Conservation (phyloP, 2,329 filamentous ascomycete genomes). For the Aureobasidium subglaciale region DNA sequence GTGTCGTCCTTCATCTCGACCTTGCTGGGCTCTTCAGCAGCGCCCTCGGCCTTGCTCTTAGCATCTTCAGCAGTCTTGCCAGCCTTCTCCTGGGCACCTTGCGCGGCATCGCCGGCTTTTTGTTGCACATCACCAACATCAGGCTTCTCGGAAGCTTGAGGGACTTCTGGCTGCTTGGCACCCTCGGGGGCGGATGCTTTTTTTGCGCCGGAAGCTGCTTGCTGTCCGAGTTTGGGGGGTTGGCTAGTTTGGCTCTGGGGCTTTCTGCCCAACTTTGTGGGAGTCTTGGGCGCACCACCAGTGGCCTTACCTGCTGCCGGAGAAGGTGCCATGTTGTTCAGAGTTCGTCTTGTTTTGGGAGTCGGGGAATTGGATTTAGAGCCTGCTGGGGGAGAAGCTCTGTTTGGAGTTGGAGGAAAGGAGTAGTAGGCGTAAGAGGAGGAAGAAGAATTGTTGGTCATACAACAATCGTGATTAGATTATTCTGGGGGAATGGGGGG, state of each 20-base stretch:
- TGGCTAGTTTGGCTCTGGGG: slow-evolving; percentile 31
- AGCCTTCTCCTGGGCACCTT: slow-evolving; percentile 22
- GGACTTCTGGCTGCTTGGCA: slow-evolving; percentile 20
- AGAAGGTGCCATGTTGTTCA: slow-evolving; percentile 41
- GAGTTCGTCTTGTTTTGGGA: slow-evolving; percentile 22
- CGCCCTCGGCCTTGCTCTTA: slow-evolving; percentile 33
- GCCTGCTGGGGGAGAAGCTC: slow-evolving; percentile 29
- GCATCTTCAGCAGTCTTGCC: slow-evolving; percentile 28
- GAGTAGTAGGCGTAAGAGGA: slow-evolving; percentile 43
- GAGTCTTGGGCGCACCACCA: slow-evolving; percentile 42
- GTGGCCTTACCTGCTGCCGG: slow-evolving; percentile 43
- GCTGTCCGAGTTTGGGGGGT: slow-evolving; percentile 36
- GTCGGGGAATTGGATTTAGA: slow-evolving; percentile 29
- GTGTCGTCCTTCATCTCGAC: slow-evolving; percentile 32
- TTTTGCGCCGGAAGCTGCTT: slow-evolving; percentile 24
- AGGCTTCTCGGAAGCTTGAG: slow-evolving; percentile 27
- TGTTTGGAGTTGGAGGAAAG: slow-evolving; percentile 43
- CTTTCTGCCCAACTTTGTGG: slow-evolving; percentile 44
- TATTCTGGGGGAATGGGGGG: slow-evolving; percentile 14
- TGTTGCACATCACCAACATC: slow-evolving; percentile 28
- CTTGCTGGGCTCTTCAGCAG: slow-evolving; percentile 27
- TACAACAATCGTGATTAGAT: slow-evolving; percentile 28
- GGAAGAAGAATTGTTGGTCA: slow-evolving; percentile 42
- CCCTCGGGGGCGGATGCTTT: slow-evolving; percentile 21
- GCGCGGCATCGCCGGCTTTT: slow-evolving; percentile 25